A percentile compares a stretch with the other conserved stretches of the same genome.
These are phyloP conservation scores for Colletotrichum sp. DNA, from an alignment of 2,329 filamentous ascomycete species.

Conservation along the genomic window DNA sequence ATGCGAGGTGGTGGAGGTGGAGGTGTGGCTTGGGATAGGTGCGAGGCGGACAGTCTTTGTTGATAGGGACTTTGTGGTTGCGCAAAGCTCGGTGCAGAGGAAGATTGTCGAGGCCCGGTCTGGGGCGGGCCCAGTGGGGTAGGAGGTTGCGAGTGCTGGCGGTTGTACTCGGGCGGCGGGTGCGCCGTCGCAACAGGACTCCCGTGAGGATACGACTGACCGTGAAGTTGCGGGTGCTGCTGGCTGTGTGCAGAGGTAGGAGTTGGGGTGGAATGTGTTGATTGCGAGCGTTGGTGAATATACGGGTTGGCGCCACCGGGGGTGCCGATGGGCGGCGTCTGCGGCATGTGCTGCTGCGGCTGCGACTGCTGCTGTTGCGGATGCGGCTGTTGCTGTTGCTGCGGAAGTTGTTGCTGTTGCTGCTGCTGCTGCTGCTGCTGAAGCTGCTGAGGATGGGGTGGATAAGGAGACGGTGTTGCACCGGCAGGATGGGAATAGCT, in stretches of 20 bases:
- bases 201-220: conserved; percentile 52
- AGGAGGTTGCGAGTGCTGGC: conserved; percentile 58
- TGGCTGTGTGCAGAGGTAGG: conserved; percentile 67
- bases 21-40: conserved; percentile 24
- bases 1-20: conserved; percentile 39
- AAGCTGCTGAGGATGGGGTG: conserved; percentile 28
- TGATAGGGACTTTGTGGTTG: conserved; percentile 67
- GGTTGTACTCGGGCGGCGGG: conserved; percentile 46
- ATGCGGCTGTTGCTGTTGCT: conserved; percentile 32
- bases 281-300: conserved; percentile 56
- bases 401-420: conserved; percentile 37
- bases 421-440: conserved; percentile 43
- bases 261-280: conserved; percentile 62
- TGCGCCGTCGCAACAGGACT: conserved; percentile 56
- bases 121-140: conserved; percentile 58
- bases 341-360: conserved; percentile 39
- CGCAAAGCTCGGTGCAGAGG: conserved; percentile 44
- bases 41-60: conserved; percentile 45
- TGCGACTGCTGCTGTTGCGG: conserved; percentile 26
- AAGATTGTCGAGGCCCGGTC: conserved; percentile 43
- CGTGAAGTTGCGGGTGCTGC: conserved; percentile 59
- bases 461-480: conserved; percentile 33
- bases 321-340: conserved; percentile 48
- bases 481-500: conserved; percentile 46
- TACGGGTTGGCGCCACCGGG: conserved; percentile 38